Evolutionary conservation across 2,329 filamentous ascomycete species (phyloP).

Genomic region (Pestalotiopsis sp.): DNA sequence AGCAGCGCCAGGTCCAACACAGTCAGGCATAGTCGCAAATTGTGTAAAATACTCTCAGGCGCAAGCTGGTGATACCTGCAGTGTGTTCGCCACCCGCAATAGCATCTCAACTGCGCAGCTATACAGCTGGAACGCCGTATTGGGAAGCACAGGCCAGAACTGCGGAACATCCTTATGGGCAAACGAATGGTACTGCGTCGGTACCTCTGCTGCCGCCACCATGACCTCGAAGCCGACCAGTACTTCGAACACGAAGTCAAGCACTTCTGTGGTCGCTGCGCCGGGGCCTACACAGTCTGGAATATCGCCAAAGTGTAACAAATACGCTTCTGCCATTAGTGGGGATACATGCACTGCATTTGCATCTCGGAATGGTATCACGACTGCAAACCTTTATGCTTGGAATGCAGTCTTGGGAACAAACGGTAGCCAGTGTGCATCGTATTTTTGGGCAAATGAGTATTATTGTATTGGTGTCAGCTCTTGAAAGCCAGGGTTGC

Average conservation of each 20-base stretch:
- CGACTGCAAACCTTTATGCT: background rate
- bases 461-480: constrained; percentile 25
- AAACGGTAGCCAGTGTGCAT: constrained; percentile 26
- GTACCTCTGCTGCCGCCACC: background rate
- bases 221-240: background rate
- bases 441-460: constrained; percentile 23
- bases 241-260: background rate
- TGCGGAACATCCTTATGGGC: constrained; percentile 26
- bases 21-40: constrained; percentile 25
- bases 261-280: background rate
- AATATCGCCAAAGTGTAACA: constrained; percentile 28
- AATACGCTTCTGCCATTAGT: constrained; percentile 23
- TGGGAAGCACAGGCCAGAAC: constrained; percentile 24
- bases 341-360: constrained; percentile 26
- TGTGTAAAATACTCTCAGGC: constrained; percentile 30
- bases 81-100: constrained; percentile 1
- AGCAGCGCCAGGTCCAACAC: constrained; percentile 27
- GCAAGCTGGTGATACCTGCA: constrained; percentile 26
- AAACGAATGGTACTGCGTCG: constrained; percentile 28
- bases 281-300: constrained; percentile 29
- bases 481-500: background rate
- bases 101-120: constrained; percentile 9
- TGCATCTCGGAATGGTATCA: constrained; percentile 7
- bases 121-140: constrained; percentile 19
- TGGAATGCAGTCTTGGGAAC: constrained; percentile 21